A percentile compares a stretch with the other conserved stretches of the same genome.
Conservation (phyloP, 2,329 filamentous ascomycete genomes). For the Colletotrichum coccodes region DNA sequence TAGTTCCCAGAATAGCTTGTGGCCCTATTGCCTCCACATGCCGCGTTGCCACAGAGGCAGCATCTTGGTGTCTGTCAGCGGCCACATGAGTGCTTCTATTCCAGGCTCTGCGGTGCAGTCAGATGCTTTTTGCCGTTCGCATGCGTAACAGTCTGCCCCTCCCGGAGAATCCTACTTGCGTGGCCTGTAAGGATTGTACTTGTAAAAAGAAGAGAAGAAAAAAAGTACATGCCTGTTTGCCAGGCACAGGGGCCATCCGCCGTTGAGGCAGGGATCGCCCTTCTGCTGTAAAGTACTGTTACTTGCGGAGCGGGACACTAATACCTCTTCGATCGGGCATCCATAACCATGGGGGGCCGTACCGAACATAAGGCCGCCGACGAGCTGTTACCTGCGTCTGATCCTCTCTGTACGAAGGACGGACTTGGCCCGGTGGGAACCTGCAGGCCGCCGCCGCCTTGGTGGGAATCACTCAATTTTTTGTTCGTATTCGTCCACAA, state of each 20-base stretch:
- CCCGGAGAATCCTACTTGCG: constrained; percentile 1
- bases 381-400: not conserved
- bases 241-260: constrained; percentile 1
- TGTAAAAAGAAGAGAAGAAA: constrained; percentile 1
- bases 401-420: constrained; percentile 11
- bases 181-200: constrained; percentile 28
- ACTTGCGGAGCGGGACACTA: constrained; percentile 13
- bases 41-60: not conserved
- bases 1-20: constrained; percentile 6
- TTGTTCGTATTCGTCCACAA: constrained; percentile 27
- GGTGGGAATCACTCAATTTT: constrained; percentile 11
- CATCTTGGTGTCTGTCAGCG: not conserved
- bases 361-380: constrained; percentile 2
- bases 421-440: constrained; percentile 21
- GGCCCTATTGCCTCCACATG: not conserved
- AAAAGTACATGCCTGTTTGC: constrained; percentile 16
- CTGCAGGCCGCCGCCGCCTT: constrained; percentile 19
- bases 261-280: constrained; percentile 15
- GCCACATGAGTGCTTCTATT: constrained; percentile 16
- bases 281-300: constrained; percentile 14
- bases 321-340: constrained; percentile 10
- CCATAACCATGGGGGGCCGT: not conserved
- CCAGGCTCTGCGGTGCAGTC: not conserved
- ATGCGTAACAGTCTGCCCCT: constrained; percentile 3
- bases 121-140: not conserved